A percentile compares a stretch with the other conserved stretches of the same genome.
phyloP scores from a whole-genome alignment of 73 alveolate species.

The Uronychia setigera region DNA sequence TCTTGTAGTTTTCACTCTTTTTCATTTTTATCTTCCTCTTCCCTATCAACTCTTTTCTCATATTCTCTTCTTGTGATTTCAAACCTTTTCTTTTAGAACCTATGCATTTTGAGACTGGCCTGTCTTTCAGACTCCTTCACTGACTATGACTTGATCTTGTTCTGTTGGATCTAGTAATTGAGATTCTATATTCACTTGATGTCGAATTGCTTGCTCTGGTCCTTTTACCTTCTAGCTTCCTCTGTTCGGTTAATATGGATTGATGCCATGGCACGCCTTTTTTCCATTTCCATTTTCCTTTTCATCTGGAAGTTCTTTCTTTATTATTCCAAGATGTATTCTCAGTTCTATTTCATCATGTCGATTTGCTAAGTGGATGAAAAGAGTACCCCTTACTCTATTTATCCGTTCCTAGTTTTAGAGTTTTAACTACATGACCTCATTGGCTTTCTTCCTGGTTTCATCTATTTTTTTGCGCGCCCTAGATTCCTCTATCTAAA shows the following conservation, averaged over 20 bases:
- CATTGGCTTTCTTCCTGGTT: conserved; percentile 1
- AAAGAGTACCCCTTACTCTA: not conserved
- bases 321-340: not conserved
- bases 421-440: not conserved
- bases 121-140: not conserved
- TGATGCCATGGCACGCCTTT: not conserved
- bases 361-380: not conserved
- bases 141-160: not conserved
- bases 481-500: not conserved
- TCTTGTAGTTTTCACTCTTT: not conserved
- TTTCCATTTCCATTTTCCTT: not conserved
- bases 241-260: not conserved
- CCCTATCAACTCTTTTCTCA: not conserved
- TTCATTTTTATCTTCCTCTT: not conserved
- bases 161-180: not conserved
- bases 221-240: not conserved
- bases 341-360: not conserved
- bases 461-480: conserved; percentile 5
- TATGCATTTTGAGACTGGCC: not conserved
- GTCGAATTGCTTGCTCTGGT: not conserved
- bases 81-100: not conserved
- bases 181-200: not conserved
- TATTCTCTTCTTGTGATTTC: not conserved
- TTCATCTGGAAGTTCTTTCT: not conserved
- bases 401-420: not conserved